Base-by-base conservation (phyloP, 768 basidiomycete genomes). In the Boletus rubescentipes region DNA sequence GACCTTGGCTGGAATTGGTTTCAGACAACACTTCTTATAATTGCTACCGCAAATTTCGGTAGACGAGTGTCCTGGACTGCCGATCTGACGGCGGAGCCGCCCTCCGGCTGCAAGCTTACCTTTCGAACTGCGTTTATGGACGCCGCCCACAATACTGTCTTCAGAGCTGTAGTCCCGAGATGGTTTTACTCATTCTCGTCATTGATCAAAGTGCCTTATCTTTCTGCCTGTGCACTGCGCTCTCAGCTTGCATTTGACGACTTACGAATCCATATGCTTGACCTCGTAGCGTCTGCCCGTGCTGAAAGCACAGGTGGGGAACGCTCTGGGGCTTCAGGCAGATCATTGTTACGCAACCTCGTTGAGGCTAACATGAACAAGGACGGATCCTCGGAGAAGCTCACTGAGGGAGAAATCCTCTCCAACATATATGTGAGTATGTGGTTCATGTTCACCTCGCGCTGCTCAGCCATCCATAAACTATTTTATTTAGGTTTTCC, bases 391-490 rank as follows among this genome's bases (percentile, higher is more conserved):
- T 61, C 54, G 11, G 58, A 71, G 51, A 69, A 54, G 52, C 49
- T 81, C 32, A 74, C 73, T 2, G 79, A 81, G 35, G 75, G 67
- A 14, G 79, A 81, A 49, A 51, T 81, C 12, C 57, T 80, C 7
- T 80, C 79, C 5, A 72, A 81, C 54, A 74, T 76, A 49, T 81
- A 79, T 58, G 80, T 79, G 59, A 57, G 76, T 66, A 15, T 6
- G 10, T 35, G 31, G 3, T 37, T 42, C 26, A 3, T 11, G 38
- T 31, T 6, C 18, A 21, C 31, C 18, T 31, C 14, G 5, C 23
- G 3, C 3, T 16, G n/a, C 43, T 47, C 16, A 37, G 1, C 29
- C 9, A 48, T 18, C 5, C 35, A 39, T n/a, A n/a, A n/a, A n/a
- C n/a, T n/a, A n/a, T n/a, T 41, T 20, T 35, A 23, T 38, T 10